Percentiles rank a stretch among this genome's conserved stretches.
phyloP scores from a whole-genome alignment of 257 asterid species.

The Nicotiana tabacum region DNA sequence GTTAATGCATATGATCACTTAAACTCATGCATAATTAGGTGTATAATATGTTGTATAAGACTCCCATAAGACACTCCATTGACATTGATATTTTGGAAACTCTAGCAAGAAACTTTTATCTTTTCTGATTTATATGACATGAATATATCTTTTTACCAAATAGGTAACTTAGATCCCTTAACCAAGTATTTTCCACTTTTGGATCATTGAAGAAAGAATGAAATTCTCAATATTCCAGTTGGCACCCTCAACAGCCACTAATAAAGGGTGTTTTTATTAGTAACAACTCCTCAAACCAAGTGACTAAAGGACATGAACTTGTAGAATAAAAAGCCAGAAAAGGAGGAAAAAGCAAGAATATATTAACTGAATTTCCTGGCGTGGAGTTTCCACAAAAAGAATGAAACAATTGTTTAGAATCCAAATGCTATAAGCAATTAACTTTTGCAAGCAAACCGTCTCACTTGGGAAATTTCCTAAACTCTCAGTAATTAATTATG shows the following conservation, averaged over 20 bases:
- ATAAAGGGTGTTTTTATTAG: neutral
- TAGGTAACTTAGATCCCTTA: constrained; percentile 2
- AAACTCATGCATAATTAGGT: too few species aligned
- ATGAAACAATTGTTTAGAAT: neutral
- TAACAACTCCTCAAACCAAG: neutral
- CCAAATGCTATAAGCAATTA: neutral
- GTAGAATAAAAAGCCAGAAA: constrained; percentile 9
- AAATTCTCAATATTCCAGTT: constrained; percentile 1
- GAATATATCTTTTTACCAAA: neutral
- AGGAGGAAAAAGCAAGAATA: neutral
- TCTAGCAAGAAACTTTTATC: neutral
- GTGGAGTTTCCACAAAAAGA: neutral
- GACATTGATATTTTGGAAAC: neutral
- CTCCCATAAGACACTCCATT: neutral
- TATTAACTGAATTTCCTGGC: neutral
- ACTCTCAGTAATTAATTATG: neutral
- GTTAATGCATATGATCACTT: too few species aligned
- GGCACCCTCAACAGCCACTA: neutral
- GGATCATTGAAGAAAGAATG: neutral
- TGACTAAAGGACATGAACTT: neutral
- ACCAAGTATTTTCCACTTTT: constrained; percentile 11
- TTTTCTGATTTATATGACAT: neutral
- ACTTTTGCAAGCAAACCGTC: neutral
- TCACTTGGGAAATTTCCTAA: constrained; percentile 10
- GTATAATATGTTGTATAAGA: neutral